Evolutionary conservation across 2,329 filamentous ascomycete species (phyloP).

Genomic region (Talaromyces sp.): DNA sequence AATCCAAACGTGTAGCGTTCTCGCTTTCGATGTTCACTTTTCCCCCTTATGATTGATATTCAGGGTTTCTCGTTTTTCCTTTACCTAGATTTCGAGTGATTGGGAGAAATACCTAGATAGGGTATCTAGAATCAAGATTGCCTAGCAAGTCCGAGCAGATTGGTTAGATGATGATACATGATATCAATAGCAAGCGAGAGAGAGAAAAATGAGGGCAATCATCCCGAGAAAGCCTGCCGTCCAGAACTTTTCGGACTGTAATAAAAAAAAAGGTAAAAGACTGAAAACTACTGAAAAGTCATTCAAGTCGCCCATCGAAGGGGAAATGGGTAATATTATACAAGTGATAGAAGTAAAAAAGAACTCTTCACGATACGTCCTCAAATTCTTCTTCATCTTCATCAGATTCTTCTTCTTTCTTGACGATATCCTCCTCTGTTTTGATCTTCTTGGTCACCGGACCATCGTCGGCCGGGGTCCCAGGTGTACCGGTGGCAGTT

Average conservation of each 20-base stretch:
- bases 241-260: too few relatives aligned
- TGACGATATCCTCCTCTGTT: slow-evolving; percentile 30
- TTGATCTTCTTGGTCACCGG: slow-evolving; percentile 43
- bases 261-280: too few relatives aligned
- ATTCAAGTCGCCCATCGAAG: background rate
- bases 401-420: slow-evolving; percentile 37
- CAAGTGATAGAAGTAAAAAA: background rate
- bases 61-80: background rate
- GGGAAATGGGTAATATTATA: background rate
- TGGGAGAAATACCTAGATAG: background rate
- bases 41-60: background rate
- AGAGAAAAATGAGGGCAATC: too few relatives aligned
- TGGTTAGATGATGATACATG: background rate
- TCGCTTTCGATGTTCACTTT: background rate
- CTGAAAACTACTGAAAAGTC: background rate
- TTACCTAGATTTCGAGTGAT: background rate
- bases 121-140: background rate
- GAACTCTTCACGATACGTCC: slow-evolving; percentile 27
- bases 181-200: background rate
- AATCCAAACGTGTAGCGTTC: slow-evolving; percentile 10
- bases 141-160: background rate
- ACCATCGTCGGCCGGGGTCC: slow-evolving; percentile 34
- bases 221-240: too few relatives aligned
- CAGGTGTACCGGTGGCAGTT: slow-evolving; percentile 34
- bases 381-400: slow-evolving; percentile 42